These are phyloP conservation scores for Penicillium palitans DNA, from an alignment of 2,329 filamentous ascomycete genomes.

Conservation along the genomic window DNA sequence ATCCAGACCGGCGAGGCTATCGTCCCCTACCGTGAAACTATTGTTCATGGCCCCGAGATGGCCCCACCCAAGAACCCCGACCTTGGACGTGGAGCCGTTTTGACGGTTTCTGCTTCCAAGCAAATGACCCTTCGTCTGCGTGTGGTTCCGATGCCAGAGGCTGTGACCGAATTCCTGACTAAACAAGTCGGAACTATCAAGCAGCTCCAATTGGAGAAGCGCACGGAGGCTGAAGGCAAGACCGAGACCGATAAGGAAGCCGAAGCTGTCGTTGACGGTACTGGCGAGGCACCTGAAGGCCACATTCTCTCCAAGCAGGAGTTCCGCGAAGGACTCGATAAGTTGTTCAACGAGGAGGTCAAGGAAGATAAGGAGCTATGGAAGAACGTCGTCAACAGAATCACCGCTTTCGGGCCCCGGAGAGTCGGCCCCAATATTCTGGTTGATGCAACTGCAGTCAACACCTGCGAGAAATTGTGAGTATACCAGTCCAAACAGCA, in stretches of 20 bases:
- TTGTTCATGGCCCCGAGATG: conserved; percentile 87
- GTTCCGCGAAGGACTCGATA: conserved; percentile 70
- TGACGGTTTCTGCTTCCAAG: conserved; percentile 77
- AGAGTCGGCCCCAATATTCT: conserved; percentile 85
- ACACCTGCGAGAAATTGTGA: conserved; percentile 72
- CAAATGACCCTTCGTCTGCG: conserved; percentile 75
- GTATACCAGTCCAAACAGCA: conserved; percentile 25
- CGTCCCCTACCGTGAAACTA: conserved; percentile 92
- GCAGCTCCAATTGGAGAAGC: conserved; percentile 70
- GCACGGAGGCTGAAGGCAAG: conserved; percentile 50
- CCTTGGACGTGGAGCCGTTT: conserved; percentile 76
- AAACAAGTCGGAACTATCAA: conserved; percentile 81
- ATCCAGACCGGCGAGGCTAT: conserved; percentile 93
- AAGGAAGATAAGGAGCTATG: conserved; percentile 75
- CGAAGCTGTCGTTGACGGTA: conserved; percentile 53
- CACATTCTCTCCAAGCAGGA: conserved; percentile 70
- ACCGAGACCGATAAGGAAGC: conserved; percentile 42
- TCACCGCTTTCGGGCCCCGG: conserved; percentile 86
- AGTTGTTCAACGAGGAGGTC: conserved; percentile 63
- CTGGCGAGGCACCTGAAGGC: conserved; percentile 58
- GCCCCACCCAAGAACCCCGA: conserved; percentile 81
- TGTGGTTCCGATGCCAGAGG: conserved; percentile 73
- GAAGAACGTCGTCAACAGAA: conserved; percentile 73
- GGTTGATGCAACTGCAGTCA: conserved; percentile 74
- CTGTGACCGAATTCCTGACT: conserved; percentile 80